phyloP scores from a whole-genome alignment of 2,329 filamentous ascomycete genomes.

The Chaetomium sp. region DNA sequence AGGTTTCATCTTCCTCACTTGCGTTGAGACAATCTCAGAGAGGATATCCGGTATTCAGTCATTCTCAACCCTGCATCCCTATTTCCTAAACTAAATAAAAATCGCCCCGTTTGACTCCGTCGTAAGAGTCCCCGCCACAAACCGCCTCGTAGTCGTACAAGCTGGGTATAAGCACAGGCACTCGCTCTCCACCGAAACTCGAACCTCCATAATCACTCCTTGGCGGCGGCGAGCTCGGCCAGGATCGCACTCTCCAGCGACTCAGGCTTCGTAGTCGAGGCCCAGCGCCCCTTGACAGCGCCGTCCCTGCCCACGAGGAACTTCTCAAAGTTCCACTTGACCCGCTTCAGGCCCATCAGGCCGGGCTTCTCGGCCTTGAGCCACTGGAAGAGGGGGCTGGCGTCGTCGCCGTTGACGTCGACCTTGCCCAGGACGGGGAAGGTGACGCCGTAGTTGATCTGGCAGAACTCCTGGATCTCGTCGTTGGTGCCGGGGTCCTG shows the following conservation, averaged over 20 bases:
- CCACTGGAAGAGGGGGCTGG: slow-evolving; percentile 79
- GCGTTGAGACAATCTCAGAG: not conserved
- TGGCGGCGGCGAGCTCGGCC: slow-evolving; percentile 64
- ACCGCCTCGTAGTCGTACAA: not conserved
- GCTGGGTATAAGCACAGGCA: slow-evolving; percentile 4
- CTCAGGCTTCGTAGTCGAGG: slow-evolving; percentile 85
- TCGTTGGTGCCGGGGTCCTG: slow-evolving; percentile 87
- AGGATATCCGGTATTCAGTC: not conserved
- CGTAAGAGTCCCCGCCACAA: not conserved
- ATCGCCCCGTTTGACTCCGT: not conserved
- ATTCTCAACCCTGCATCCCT: not conserved
- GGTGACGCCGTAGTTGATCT: slow-evolving; percentile 88
- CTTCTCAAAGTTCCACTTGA: slow-evolving; percentile 99
- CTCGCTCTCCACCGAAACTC: not conserved
- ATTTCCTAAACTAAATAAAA: no score
- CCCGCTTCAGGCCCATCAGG: slow-evolving; percentile 79
- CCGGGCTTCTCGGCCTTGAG: slow-evolving; percentile 75
- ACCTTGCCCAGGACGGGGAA: slow-evolving; percentile 93
- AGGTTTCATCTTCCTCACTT: not conserved
- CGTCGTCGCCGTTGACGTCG: slow-evolving; percentile 86
- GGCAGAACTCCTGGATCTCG: slow-evolving; percentile 82
- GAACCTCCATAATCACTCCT: slow-evolving; percentile 39
- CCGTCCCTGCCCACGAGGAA: slow-evolving; percentile 88
- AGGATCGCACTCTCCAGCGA: slow-evolving; percentile 73
- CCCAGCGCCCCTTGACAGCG: slow-evolving; percentile 82